phyloP scores from a whole-genome alignment of 306 rosid genomes.

The Prunus padus region DNA sequence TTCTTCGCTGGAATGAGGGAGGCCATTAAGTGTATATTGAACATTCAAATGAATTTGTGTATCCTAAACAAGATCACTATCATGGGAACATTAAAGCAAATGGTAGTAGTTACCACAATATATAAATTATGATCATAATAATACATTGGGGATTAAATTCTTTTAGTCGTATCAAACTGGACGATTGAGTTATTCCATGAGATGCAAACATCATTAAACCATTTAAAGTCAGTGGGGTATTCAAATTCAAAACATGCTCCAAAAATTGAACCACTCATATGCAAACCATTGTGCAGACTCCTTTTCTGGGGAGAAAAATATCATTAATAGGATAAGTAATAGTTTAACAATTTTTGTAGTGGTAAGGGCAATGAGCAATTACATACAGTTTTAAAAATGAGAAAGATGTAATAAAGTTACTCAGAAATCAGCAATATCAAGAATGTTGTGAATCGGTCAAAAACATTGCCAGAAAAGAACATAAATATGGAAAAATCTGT shows the following conservation, averaged over 20 bases:
- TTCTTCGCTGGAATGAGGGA: not conserved
- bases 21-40: not conserved
- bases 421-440: slow-evolving; percentile 1
- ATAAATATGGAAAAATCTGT: not conserved
- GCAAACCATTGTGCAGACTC: not conserved
- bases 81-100: slow-evolving; percentile 1
- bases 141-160: not conserved
- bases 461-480: not conserved
- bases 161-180: not conserved
- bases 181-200: not conserved
- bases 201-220: not conserved
- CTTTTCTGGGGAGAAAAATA: not conserved
- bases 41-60: not conserved
- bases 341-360: not conserved
- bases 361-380: not conserved
- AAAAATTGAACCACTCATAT: not conserved
- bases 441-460: not conserved
- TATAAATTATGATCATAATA: not conserved
- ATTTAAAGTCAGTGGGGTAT: not conserved
- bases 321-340: not conserved
- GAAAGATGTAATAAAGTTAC: not conserved
- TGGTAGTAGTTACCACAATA: not conserved
- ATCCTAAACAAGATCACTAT: not conserved
- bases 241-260: not conserved
- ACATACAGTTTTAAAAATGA: not conserved